These are phyloP conservation scores for Lavandula angustifolia DNA, from an alignment of 257 asterid species.

Conservation along the genomic window DNA sequence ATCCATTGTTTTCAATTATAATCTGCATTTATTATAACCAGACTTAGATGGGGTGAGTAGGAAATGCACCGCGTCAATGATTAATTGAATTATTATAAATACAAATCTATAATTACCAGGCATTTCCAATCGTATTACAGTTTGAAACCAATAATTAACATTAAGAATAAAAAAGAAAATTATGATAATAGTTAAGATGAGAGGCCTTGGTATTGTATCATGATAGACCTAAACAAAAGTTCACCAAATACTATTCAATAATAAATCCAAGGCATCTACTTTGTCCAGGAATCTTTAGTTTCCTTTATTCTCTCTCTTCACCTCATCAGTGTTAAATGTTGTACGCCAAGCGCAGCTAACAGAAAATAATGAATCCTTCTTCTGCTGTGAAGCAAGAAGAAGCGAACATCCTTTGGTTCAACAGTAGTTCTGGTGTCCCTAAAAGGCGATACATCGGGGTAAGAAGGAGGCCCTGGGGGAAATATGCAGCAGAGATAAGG, in stretches of 20 bases:
- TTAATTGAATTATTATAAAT: too few species aligned
- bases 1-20: too few species aligned
- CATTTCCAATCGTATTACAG: too few species aligned
- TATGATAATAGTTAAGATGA: neutral
- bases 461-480: slow-evolving; percentile 47
- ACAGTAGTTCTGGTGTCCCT: neutral
- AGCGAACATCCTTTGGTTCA: neutral
- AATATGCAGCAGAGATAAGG: slow-evolving; percentile 46
- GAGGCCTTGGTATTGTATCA: slow-evolving; percentile 13
- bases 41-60: too few species aligned
- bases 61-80: too few species aligned
- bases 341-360: neutral
- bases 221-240: neutral
- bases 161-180: neutral
- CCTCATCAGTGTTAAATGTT: too few species aligned
- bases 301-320: neutral
- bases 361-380: neutral
- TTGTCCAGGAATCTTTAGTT: neutral
- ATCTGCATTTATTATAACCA: too few species aligned
- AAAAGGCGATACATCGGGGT: slow-evolving; percentile 38
- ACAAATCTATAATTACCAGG: too few species aligned
- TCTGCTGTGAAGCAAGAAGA: slow-evolving; percentile 19
- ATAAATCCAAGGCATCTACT: neutral
- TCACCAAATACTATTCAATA: neutral
- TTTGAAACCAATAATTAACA: neutral